Evolutionary conservation across 768 basidiomycete genomes (phyloP).

Genomic region (Dentipellis fragilis): DNA sequence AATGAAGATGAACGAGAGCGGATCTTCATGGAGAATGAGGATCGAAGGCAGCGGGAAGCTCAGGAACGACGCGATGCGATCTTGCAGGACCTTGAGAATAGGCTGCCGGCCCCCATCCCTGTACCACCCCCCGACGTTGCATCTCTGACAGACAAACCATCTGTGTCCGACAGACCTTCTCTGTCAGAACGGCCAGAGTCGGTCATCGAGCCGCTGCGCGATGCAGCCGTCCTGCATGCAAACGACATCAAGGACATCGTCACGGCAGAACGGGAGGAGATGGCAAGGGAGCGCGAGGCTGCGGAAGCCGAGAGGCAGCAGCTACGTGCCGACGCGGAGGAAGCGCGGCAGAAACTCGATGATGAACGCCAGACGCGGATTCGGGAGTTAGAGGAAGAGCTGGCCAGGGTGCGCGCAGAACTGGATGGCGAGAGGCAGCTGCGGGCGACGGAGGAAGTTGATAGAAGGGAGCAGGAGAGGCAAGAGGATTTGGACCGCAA

Average conservation of each 20-base stretch:
- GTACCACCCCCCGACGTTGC: conserved; percentile 6
- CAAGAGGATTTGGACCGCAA: conserved; percentile 50
- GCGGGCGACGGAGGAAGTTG: conserved; percentile 48
- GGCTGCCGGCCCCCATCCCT: conserved; percentile 1
- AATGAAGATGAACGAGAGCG: conserved; percentile 58
- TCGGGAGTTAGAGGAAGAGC: conserved; percentile 50
- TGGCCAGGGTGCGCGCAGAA: conserved; percentile 44
- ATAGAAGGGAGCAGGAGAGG: conserved; percentile 50
- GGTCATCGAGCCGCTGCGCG: conserved; percentile 31
- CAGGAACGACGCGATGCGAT: conserved; percentile 39
- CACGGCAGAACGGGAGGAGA: conserved; percentile 13
- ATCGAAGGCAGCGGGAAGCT: conserved; percentile 46
- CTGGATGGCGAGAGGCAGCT: conserved; percentile 54
- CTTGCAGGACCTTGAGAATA: conserved; percentile 17
- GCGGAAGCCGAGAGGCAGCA: conserved; percentile 12
- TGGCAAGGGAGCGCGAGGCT: conserved; percentile 11
- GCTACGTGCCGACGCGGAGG: conserved; percentile 7
- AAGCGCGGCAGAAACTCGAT: conserved; percentile 19
- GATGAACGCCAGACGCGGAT: conserved; percentile 49
- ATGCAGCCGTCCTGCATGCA: conserved; percentile 48
- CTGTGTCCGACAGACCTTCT: neutral
- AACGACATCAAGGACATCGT: conserved; percentile 41
- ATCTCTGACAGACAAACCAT: too few relatives aligned
- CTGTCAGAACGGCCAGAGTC: conserved; percentile 22
- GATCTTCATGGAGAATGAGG: conserved; percentile 50